A percentile compares a stretch with the other conserved stretches of the same genome.
Conservation (phyloP, 2,329 filamentous ascomycete genomes). For the Diaporthe destruens region DNA sequence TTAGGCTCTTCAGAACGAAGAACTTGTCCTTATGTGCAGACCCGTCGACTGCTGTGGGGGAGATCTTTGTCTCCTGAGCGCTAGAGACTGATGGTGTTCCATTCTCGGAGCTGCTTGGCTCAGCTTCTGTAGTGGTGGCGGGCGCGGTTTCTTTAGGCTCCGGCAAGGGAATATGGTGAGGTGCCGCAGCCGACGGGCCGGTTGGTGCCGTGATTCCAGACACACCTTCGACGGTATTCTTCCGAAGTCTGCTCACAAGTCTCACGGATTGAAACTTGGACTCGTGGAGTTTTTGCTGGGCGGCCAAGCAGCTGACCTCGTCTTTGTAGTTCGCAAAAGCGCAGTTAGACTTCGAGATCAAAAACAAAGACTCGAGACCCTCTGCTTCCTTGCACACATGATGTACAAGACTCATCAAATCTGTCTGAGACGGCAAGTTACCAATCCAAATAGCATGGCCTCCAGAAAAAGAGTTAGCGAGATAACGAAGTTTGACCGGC, state of each 20-base stretch:
- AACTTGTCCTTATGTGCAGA: slow-evolving; percentile 74
- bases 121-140: slow-evolving; percentile 27
- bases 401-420: slow-evolving; percentile 86
- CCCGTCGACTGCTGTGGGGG: slow-evolving; percentile 42
- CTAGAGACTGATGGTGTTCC: slow-evolving; percentile 18
- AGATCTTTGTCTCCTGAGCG: slow-evolving; percentile 19
- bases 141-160: slow-evolving; percentile 36
- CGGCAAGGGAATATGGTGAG: slow-evolving; percentile 38
- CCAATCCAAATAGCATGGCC: slow-evolving; percentile 97
- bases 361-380: slow-evolving; percentile 87
- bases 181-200: slow-evolving; percentile 60
- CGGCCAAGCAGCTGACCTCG: slow-evolving; percentile 79
- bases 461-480: slow-evolving; percentile 47
- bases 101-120: slow-evolving; percentile 27
- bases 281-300: slow-evolving; percentile 89
- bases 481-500: background rate
- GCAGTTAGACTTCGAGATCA: slow-evolving; percentile 97
- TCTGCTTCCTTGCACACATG: slow-evolving; percentile 86
- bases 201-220: slow-evolving; percentile 65
- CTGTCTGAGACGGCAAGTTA: slow-evolving; percentile 87
- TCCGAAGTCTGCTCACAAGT: slow-evolving; percentile 85
- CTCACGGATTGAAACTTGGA: slow-evolving; percentile 88
- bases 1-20: slow-evolving; percentile 94
- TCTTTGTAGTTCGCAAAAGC: slow-evolving; percentile 96
- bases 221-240: slow-evolving; percentile 61